A percentile compares a stretch with the other conserved stretches of the same genome.
Conservation (phyloP, 805 yeast species). For the Starmerella asiatica region DNA sequence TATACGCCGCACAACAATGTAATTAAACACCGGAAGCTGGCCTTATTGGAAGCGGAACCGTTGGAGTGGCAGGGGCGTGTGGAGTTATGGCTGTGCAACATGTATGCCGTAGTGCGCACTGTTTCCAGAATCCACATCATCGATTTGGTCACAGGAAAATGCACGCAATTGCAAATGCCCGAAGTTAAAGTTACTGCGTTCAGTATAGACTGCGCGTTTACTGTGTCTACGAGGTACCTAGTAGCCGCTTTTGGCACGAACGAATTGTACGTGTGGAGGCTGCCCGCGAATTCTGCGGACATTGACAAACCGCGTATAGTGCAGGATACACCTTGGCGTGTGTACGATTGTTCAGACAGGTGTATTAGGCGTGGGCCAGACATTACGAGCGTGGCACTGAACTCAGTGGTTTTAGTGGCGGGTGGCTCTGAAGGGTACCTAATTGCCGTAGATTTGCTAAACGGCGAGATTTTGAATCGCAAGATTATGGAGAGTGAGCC, state of each 20-base stretch:
- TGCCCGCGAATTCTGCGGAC: slow-evolving; percentile 1
- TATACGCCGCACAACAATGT: too few species aligned
- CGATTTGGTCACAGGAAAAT: slow-evolving; percentile 3
- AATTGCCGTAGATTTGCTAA: slow-evolving; percentile 21
- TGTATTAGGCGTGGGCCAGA: slow-evolving; percentile 8
- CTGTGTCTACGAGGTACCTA: slow-evolving; percentile 7
- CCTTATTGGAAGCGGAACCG: not conserved
- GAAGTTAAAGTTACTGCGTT: slow-evolving; percentile 8
- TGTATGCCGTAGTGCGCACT: slow-evolving; percentile 8
- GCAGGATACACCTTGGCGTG: not conserved
- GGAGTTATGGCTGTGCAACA: slow-evolving; percentile 9
- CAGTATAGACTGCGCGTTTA: slow-evolving; percentile 10
- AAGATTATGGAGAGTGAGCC: too few species aligned
- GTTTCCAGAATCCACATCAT: slow-evolving; percentile 1
- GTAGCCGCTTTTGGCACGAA: slow-evolving; percentile 10
- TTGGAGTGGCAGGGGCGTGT: not conserved
- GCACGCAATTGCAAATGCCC: slow-evolving; percentile 3
- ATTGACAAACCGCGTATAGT: not conserved
- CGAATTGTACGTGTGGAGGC: slow-evolving; percentile 9
- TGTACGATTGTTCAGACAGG: too few species aligned
- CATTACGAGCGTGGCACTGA: slow-evolving; percentile 23
- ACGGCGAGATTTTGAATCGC: slow-evolving; percentile 23
- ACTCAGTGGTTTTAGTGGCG: slow-evolving; percentile 23
- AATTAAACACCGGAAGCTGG: not conserved
- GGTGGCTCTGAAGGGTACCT: slow-evolving; percentile 24